phyloP scores from a whole-genome alignment of 768 basidiomycete genomes.

The Xerocomellus intermedius region DNA sequence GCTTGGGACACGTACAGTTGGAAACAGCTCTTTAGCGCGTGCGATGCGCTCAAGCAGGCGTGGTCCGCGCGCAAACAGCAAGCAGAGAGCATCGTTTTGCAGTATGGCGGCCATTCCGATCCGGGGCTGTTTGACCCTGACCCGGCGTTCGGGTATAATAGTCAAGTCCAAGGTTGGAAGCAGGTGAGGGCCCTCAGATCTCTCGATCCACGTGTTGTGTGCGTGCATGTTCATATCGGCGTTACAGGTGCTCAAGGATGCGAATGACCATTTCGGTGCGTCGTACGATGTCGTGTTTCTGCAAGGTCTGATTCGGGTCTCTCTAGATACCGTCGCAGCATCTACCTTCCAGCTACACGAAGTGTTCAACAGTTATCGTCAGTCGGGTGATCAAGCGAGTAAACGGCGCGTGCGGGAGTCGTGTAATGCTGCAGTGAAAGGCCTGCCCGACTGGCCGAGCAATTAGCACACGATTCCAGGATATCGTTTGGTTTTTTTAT shows the following conservation, averaged over 20 bases:
- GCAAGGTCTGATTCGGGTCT: background rate
- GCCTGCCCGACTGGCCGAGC: slow-evolving; percentile 73
- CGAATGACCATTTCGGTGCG: slow-evolving; percentile 51
- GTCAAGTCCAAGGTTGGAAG: slow-evolving; percentile 57
- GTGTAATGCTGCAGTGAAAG: slow-evolving; percentile 69
- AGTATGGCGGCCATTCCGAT: slow-evolving; percentile 42
- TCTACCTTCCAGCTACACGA: slow-evolving; percentile 76
- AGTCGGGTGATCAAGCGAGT: slow-evolving; percentile 67
- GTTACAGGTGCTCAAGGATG: slow-evolving; percentile 53
- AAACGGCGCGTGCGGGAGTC: slow-evolving; percentile 76
- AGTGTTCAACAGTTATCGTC: slow-evolving; percentile 68
- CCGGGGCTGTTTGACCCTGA: slow-evolving; percentile 24
- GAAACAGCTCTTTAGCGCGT: slow-evolving; percentile 64
- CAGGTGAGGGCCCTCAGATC: slow-evolving; percentile 43
- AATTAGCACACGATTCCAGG: slow-evolving; percentile 13
- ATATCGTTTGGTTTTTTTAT: background rate
- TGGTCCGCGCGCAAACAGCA: slow-evolving; percentile 65
- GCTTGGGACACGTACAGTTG: slow-evolving; percentile 68
- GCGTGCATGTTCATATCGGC: background rate
- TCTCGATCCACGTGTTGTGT: background rate
- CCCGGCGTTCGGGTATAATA: slow-evolving; percentile 44
- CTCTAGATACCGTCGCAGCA: slow-evolving; percentile 51
- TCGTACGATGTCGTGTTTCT: background rate
- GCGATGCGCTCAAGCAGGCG: slow-evolving; percentile 62
- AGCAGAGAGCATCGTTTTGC: slow-evolving; percentile 45